Percentiles rank a stretch among this genome's conserved stretches.
phyloP scores from a whole-genome alignment of 345 rosid species.

The Crucihimalaya himalaica region DNA sequence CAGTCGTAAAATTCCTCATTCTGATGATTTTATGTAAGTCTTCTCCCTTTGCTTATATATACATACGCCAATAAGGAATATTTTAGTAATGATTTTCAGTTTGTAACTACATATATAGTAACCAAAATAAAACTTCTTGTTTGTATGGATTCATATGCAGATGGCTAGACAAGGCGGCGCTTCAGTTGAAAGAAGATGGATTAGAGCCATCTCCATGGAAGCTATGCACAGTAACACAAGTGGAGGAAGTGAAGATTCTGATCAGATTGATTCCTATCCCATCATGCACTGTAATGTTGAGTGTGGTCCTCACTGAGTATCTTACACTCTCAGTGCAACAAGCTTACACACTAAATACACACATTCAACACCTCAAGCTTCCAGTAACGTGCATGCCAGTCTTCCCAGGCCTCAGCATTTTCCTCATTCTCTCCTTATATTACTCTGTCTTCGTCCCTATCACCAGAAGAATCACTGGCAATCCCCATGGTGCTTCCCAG shows the following conservation, averaged over 20 bases:
- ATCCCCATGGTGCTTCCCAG: conserved; percentile 93
- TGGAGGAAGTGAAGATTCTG: conserved; percentile 88
- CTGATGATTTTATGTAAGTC: conserved; percentile 64
- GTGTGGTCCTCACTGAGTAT: conserved; percentile 64
- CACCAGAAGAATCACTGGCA: conserved; percentile 70
- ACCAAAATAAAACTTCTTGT: background rate
- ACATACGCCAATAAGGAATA: background rate
- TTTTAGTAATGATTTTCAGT: background rate
- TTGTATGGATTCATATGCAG: conserved; percentile 38
- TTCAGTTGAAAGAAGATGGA: conserved; percentile 78
- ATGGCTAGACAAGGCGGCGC: conserved; percentile 90
- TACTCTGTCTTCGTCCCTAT: conserved; percentile 75
- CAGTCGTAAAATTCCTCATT: conserved; percentile 74
- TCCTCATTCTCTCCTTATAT: conserved; percentile 71
- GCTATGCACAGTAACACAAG: conserved; percentile 93
- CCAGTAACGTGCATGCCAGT: conserved; percentile 95
- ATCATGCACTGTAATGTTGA: conserved; percentile 76
- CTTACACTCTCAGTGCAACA: conserved; percentile 91
- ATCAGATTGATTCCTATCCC: conserved; percentile 74
- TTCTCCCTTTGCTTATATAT: background rate
- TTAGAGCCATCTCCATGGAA: conserved; percentile 70
- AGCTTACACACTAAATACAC: conserved; percentile 78
- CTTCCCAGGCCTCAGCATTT: conserved; percentile 87
- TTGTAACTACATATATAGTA: background rate
- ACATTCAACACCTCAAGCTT: conserved; percentile 67